Base-by-base conservation (phyloP, 2,329 filamentous ascomycete species). In the Plenodomus tracheiphilus region DNA sequence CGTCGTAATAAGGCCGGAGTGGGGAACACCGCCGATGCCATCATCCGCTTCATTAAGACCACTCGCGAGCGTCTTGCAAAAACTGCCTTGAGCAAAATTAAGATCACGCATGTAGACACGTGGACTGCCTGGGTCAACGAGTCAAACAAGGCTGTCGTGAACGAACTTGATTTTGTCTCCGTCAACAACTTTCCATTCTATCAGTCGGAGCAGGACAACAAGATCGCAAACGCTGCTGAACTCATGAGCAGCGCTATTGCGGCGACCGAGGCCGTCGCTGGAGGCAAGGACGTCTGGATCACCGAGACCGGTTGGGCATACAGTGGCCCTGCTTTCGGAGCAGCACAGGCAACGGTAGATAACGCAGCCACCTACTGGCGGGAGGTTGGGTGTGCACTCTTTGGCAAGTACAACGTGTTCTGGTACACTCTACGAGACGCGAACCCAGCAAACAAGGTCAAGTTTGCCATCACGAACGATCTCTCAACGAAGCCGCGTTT, bases 1-100 rank as follows among this genome's bases (percentile, higher is more conserved):
- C 80, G 86, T 53, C 74, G 77, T 44, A 83, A 84, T 66, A 74
- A 83, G 2, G 82, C 85, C 44, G 83, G 85, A 47, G 72, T 81
- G 28, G 90, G 90, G 55, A 77, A 81, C 35, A 73, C 79, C 41
- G 86, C 89, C 4, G 76, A 78, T 36, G 79, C 75, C 4, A 77
- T 95, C 42, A 80, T 84, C 59, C 68, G 74, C 48, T 93, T 91
- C 75, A 68, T 73, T 54, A 64, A 70, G 48, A 59, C 65, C 34
- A 63, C 68, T 13, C 64, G 65, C 30, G 58, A 59, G 43, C 77
- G 80, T 55, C 81, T 94, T 65, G 69, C 81, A 19, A 81, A 81
- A 55, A 90, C 88, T 5, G 66, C 75, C 37, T 76, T 88, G 22
- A 76, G 79, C 36, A 73, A 73, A 19, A 79, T 77, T 28, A 77